A percentile compares a stretch with the other conserved stretches of the same genome.
Conservation (phyloP, 306 rosid species). For the Vigna trinervia region DNA sequence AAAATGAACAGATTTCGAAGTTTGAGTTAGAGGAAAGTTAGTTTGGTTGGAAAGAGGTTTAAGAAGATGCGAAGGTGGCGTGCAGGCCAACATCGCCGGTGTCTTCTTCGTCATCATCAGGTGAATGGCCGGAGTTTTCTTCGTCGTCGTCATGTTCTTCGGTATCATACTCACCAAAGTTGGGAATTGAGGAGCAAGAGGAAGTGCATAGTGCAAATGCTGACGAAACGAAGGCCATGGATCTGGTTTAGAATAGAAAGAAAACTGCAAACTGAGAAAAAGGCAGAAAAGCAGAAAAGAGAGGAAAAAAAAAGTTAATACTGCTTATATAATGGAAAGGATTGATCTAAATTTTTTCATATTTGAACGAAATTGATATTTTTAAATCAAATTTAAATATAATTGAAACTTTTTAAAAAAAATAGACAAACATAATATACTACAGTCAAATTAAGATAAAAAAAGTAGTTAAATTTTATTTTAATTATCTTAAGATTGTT, state of each 20-base stretch:
- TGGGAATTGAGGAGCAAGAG: neutral
- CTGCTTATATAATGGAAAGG: no score
- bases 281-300: no score
- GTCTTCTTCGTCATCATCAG: neutral
- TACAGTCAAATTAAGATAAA: no score
- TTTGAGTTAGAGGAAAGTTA: neutral
- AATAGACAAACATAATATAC: no score
- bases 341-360: no score
- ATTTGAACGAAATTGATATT: no score
- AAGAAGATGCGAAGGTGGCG: neutral
- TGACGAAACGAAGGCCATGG: slow-evolving; percentile 46
- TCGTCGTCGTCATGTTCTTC: slow-evolving; percentile 4
- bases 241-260: slow-evolving; percentile 28
- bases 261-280: no score
- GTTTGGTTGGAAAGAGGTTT: neutral
- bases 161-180: slow-evolving; percentile 17
- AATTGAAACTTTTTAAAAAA: no score
- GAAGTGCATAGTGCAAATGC: neutral
- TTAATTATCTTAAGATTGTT: no score
- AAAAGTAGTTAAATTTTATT: no score
- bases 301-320: no score
- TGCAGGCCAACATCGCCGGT: neutral
- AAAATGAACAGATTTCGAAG: neutral
- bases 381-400: no score
- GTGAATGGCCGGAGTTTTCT: neutral